Evolutionary conservation across 352 stramenopile genomes (phyloP).

Genomic region (Globisporangium lucens): DNA sequence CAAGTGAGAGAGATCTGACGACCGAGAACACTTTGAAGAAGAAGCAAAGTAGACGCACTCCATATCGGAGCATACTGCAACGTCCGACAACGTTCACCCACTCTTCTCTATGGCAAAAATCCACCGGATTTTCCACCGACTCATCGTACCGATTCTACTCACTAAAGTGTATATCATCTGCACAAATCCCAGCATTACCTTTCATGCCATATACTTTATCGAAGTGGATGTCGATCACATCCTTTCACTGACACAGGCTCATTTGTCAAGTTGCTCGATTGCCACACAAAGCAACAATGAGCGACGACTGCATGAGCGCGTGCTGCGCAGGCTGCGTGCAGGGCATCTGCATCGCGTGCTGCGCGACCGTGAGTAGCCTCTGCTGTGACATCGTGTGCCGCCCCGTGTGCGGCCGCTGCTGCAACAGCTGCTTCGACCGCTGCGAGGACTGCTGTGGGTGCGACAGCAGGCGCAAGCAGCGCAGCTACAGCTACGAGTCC

Average conservation of each 20-base stretch:
- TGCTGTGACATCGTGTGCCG: conserved; percentile 16
- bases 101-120: no score
- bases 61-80: no score
- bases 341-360: conserved; percentile 17
- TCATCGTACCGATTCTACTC: no score
- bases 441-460: conserved; percentile 14
- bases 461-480: background rate
- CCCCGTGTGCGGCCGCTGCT: conserved; percentile 11
- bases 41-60: background rate
- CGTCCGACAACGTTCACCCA: no score
- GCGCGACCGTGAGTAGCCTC: conserved; percentile 5
- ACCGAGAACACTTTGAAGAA: background rate
- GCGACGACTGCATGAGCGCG: conserved; percentile 8
- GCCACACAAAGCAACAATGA: background rate
- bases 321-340: conserved; percentile 11
- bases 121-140: no score
- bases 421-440: conserved; percentile 13
- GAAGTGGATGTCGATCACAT: background rate
- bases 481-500: conserved; percentile 15
- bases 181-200: background rate
- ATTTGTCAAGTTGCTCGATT: background rate
- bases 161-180: no score
- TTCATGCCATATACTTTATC: background rate
- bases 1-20: no score
- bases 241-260: background rate